A percentile compares a stretch with the other conserved stretches of the same genome.
phyloP scores from a whole-genome alignment of 352 stramenopile genomes.

The Phytophthora brassicae region DNA sequence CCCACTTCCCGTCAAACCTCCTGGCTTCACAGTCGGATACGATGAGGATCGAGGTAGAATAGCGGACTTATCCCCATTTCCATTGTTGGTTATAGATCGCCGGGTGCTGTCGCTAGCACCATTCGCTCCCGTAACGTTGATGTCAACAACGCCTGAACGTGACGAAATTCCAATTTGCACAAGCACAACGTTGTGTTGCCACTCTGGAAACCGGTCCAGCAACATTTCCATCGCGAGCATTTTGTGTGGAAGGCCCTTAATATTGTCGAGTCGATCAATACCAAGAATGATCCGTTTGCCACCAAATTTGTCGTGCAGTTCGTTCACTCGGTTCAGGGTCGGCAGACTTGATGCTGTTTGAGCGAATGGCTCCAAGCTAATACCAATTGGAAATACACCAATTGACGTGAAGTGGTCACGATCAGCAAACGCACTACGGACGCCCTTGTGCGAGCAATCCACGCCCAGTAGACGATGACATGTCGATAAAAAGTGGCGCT shows the following conservation, averaged over 20 bases:
- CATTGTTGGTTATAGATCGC: slow-evolving; percentile 17
- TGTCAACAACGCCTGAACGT: slow-evolving; percentile 50
- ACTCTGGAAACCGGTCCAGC: slow-evolving; percentile 87
- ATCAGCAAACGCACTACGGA: slow-evolving; percentile 65
- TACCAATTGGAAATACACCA: slow-evolving; percentile 87
- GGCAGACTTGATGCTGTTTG: slow-evolving; percentile 51
- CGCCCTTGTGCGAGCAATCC: slow-evolving; percentile 73
- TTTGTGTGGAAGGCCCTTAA: slow-evolving; percentile 90
- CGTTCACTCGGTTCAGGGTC: slow-evolving; percentile 67
- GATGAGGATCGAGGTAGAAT: slow-evolving; percentile 28
- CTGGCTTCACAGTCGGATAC: slow-evolving; percentile 21
- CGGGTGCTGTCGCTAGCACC: slow-evolving; percentile 12
- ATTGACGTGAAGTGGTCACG: slow-evolving; percentile 88
- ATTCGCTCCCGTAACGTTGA: slow-evolving; percentile 14
- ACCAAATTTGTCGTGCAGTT: slow-evolving; percentile 78
- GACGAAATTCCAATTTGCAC: slow-evolving; percentile 96
- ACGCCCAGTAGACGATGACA: slow-evolving; percentile 76
- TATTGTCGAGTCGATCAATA: slow-evolving; percentile 87
- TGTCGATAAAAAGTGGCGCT: slow-evolving; percentile 85
- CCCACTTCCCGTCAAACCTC: slow-evolving; percentile 27
- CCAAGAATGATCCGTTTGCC: slow-evolving; percentile 82
- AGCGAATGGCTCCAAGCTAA: slow-evolving; percentile 83
- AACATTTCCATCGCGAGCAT: slow-evolving; percentile 87
- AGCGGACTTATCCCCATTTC: slow-evolving; percentile 4
- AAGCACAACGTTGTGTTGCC: slow-evolving; percentile 93